A percentile compares a stretch with the other conserved stretches of the same genome.
Evolutionary conservation across 371 early-diverging fungal species (phyloP).

Genomic region (Rhizopus arrhizus): DNA sequence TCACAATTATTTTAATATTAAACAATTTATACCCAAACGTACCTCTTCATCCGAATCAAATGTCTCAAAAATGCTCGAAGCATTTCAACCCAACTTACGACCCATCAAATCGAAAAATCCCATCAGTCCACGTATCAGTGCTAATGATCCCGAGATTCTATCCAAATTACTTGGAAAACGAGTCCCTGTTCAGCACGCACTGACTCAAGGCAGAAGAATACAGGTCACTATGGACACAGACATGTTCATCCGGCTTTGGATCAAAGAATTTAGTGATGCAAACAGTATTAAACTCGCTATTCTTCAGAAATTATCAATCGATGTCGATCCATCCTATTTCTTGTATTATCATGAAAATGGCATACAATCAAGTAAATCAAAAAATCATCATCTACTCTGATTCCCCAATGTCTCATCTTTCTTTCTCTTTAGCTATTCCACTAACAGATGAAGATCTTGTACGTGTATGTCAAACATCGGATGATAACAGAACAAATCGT

Average conservation of each 20-base stretch:
- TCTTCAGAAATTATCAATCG: conserved; percentile 21
- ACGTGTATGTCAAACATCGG: conserved; percentile 29
- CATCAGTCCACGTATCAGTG: conserved; percentile 23
- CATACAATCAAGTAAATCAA: conserved; percentile 28
- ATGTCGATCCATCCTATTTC: conserved; percentile 27
- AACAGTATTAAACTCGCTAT: conserved; percentile 21
- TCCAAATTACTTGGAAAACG: conserved; percentile 26
- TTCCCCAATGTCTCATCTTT: no score
- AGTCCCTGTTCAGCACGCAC: conserved; percentile 16
- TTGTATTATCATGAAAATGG: conserved; percentile 37
- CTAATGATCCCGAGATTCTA: conserved; percentile 22
- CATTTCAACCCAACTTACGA: conserved; percentile 19
- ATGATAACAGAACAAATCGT: conserved; percentile 28
- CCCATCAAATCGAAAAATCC: not conserved
- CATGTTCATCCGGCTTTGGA: conserved; percentile 29
- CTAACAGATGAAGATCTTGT: conserved; percentile 30
- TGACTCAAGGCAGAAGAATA: conserved; percentile 31
- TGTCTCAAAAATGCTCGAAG: conserved; percentile 24
- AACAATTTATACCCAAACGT: conserved; percentile 35
- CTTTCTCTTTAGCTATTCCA: conserved; percentile 18
- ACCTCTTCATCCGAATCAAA: conserved; percentile 27
- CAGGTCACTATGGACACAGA: conserved; percentile 37
- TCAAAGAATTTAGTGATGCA: conserved; percentile 7
- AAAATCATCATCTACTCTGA: no score
- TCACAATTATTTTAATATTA: conserved; percentile 20